Conservation (phyloP, 164 flowering plant species). For the Platanus orientalis region DNA sequence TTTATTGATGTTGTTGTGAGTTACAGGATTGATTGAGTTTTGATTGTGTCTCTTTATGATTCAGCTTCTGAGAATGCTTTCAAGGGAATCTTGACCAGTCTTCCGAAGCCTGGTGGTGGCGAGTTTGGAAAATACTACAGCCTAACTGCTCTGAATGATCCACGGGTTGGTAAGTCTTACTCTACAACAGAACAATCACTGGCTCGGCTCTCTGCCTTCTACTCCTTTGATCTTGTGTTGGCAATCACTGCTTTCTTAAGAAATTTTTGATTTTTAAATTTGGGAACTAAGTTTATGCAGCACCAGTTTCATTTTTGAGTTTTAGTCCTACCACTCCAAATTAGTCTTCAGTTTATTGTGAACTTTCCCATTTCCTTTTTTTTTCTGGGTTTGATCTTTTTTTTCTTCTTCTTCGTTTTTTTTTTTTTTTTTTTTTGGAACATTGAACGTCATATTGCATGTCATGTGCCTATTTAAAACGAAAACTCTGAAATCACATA, state of each 20-base stretch:
- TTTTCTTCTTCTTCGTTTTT: no score
- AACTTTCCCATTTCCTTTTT: no score
- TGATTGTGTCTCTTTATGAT: slow-evolving; percentile 14
- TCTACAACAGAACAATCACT: no score
- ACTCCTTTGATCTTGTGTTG: neutral
- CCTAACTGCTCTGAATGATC: slow-evolving; percentile 79
- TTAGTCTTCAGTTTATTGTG: no score
- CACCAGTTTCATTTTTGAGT: no score
- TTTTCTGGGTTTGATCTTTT: no score
- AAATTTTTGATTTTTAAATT: no score
- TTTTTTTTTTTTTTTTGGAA: neutral
- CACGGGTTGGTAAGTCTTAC: slow-evolving; percentile 78
- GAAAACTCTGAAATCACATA: neutral
- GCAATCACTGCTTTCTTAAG: neutral
- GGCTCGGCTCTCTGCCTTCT: neutral
- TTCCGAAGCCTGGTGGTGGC: slow-evolving; percentile 89
- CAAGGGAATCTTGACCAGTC: slow-evolving; percentile 65
- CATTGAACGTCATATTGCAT: neutral
- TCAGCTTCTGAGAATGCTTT: slow-evolving; percentile 76
- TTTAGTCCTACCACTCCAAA: no score
- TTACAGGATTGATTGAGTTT: neutral
- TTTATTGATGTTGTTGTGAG: neutral
- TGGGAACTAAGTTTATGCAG: no score
- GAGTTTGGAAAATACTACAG: slow-evolving; percentile 89
- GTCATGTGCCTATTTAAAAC: neutral